Base-by-base conservation (phyloP, 768 basidiomycete species). In the Galerina marginata region DNA sequence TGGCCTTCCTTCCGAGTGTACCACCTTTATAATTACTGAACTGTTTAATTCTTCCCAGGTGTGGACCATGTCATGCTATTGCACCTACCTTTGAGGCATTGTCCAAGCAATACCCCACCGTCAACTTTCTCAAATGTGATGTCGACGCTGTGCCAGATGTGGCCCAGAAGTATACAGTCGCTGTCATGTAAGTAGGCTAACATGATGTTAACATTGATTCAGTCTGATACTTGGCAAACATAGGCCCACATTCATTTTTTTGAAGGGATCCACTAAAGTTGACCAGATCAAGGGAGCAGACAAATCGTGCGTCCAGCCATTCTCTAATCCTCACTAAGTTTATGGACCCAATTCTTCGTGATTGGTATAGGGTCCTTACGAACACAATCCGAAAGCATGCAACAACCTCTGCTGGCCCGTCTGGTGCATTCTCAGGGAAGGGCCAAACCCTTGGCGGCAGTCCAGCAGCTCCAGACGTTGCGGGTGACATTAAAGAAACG, bases 191-290 rank as follows among this genome's bases (percentile, higher is more conserved):
- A 66, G 85, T 67, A 12, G 26, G 23, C 7, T 38, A 33, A 33
- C 29, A 33, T 3, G 29, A 33, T 33, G 29, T 33, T 33, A 33
- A 33, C 29, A 7, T 33, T 7, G 43, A 37, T 38, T 9, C 12
- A 23, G 20, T 12, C 29, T 44, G 3, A 14, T 39, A 16, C 58
- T 26, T 61, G 45, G n/a, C 23, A 46, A 39, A 4, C 37, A 23
- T 55, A 93, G 92, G 93, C 93, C 93, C 2, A 93, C 93, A 0
- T 94, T 94, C 63, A 70, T 94, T 37, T 92, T 95, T 71, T 67
- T 94, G 60, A 87, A 84, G 67, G 90, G 90, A 16, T 77, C 71
- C 40, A 78, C 77, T 2, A 86, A 91, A 69, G 82, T 93, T 20
- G 89, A 91, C 66, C 81, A 81, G 75, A 86, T 95, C 26, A 83